Evolutionary conservation across 2,329 filamentous ascomycete genomes (phyloP), one percentile per base, ranked within the genome.

Genomic region (Cladobotryum protrusum): DNA sequence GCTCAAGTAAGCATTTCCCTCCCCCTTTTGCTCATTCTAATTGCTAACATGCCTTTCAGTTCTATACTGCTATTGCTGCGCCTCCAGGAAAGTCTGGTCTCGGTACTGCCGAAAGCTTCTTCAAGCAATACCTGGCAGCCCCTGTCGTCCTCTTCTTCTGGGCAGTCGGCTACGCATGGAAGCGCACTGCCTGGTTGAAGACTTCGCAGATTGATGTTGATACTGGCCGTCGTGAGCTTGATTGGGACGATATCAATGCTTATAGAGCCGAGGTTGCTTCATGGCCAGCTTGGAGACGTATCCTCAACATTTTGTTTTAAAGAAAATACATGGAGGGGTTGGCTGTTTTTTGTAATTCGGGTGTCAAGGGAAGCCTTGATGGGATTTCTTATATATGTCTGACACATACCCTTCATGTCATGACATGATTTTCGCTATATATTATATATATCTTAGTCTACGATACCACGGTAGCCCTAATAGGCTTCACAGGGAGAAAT

Each of bases 201-300:
- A 71, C 77, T 2, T 63, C 71, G 33, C 70, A 86, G 54, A 86
- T 89, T 56, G 84, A 88, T 57, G 73, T 88, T 49, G 83, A 87
- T 62, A 77, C 75, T 48, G 83, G 82, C 46, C 77, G 83, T 50
- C 76, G 83, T 56, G 77, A 82, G 66, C 74, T 85, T 50, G 77
- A 87, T 62, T 86, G 80, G 80, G 81, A 84, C 11, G 69, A 70
- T 37, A 82, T 85, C 67, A 77, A 83, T 62, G 74, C 68, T 35
- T 71, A 76, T 59, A 72, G 75, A 29, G 75, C 70, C 35, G 63
- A 72, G 63, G 63, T 79, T 17, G 76, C 75, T 14, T 59, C 66
- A 3, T 75, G 71, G 72, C 79, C 80, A 2, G 63, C 67, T 12
- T 83, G 78, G 78, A 69, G 67, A 60, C 67, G 70, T 3, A 43